These are phyloP conservation scores for Pseudogymnoascus sp. DNA, from an alignment of 2,329 filamentous ascomycete genomes.

Conservation along the genomic window DNA sequence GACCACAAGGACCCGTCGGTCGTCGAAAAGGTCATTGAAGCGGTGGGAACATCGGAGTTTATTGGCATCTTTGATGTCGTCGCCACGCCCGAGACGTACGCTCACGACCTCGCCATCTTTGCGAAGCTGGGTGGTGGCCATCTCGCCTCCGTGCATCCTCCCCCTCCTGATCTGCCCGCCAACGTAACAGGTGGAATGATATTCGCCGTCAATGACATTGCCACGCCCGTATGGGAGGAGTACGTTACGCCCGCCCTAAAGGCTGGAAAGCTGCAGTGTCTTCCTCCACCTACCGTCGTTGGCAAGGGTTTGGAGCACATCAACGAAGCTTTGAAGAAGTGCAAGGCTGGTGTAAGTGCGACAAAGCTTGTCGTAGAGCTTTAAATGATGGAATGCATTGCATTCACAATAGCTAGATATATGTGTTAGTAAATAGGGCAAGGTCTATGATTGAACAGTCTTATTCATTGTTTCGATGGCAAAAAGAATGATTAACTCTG, in stretches of 20 bases:
- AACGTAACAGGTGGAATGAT: slow-evolving; percentile 27
- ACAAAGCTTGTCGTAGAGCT: slow-evolving; percentile 25
- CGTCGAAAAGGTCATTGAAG: slow-evolving; percentile 20
- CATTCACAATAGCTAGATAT: neutral
- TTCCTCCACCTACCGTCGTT: slow-evolving; percentile 20
- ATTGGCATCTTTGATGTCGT: slow-evolving; percentile 24
- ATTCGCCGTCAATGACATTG: slow-evolving; percentile 25
- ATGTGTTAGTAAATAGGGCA: neutral
- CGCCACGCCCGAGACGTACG: slow-evolving; percentile 19
- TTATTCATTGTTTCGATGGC: neutral
- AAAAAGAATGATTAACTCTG: no score
- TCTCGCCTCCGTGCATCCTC: slow-evolving; percentile 31
- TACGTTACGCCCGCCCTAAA: slow-evolving; percentile 22
- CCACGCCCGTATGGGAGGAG: slow-evolving; percentile 21
- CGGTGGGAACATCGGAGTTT: slow-evolving; percentile 13
- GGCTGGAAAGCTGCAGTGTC: slow-evolving; percentile 18
- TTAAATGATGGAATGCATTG: neutral
- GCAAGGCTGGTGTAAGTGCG: slow-evolving; percentile 22
- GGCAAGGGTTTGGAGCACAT: slow-evolving; percentile 23
- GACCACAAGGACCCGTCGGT: slow-evolving; percentile 20
- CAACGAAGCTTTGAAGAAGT: slow-evolving; percentile 19
- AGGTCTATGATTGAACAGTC: neutral
- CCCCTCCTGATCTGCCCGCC: slow-evolving; percentile 18
- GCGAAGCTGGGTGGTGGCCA: slow-evolving; percentile 28
- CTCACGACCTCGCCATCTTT: slow-evolving; percentile 19